Conservation (phyloP, 2,329 filamentous ascomycete species). For the Spiromastix sp. region DNA sequence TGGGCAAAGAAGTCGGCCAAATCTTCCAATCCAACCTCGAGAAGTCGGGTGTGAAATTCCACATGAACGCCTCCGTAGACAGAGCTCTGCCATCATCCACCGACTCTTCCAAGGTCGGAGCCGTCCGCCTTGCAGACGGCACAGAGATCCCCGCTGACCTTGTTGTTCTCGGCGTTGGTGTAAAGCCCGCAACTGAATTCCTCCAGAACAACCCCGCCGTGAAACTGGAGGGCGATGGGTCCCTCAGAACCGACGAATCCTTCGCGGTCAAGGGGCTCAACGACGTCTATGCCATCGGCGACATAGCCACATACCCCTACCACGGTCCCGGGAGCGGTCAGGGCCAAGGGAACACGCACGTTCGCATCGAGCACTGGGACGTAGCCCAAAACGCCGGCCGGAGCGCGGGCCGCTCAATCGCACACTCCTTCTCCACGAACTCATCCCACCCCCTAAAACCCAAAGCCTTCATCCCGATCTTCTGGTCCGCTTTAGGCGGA, state of each 20-base stretch:
- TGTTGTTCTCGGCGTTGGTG: slow-evolving; percentile 84
- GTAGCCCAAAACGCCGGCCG: slow-evolving; percentile 91
- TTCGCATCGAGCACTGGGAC: slow-evolving; percentile 97
- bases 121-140: slow-evolving; percentile 75
- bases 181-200: slow-evolving; percentile 75
- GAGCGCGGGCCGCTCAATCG: slow-evolving; percentile 66
- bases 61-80: slow-evolving; percentile 69
- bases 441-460: slow-evolving; percentile 36
- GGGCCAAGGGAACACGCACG: slow-evolving; percentile 47
- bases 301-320: slow-evolving; percentile 93
- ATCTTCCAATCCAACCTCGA: slow-evolving; percentile 73
- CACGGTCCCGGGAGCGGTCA: slow-evolving; percentile 68
- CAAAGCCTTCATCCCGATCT: slow-evolving; percentile 78
- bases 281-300: slow-evolving; percentile 85
- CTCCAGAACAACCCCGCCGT: slow-evolving; percentile 62
- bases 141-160: slow-evolving; percentile 76
- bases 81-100: slow-evolving; percentile 64
- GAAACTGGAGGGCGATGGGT: slow-evolving; percentile 72
- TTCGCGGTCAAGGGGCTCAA: slow-evolving; percentile 67
- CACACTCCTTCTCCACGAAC: slow-evolving; percentile 38
- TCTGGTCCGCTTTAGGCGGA: slow-evolving; percentile 87
- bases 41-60: slow-evolving; percentile 80
- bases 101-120: slow-evolving; percentile 63
- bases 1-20: slow-evolving; percentile 69
- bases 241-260: slow-evolving; percentile 65